phyloP scores from a whole-genome alignment of 1,284 basidiomycete genomes.

The Cystobasidium slooffiae region DNA sequence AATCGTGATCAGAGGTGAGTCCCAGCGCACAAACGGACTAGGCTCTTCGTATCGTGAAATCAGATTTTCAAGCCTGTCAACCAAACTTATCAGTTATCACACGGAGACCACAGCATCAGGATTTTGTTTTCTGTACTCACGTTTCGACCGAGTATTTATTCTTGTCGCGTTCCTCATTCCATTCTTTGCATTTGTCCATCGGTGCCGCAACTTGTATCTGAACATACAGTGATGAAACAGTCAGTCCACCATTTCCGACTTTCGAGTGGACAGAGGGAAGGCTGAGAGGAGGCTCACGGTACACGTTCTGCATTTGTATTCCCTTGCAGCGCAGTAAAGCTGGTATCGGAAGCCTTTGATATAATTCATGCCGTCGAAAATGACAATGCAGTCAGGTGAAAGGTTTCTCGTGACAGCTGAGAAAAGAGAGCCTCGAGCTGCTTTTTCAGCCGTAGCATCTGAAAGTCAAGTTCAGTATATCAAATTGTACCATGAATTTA shows the following conservation, averaged over 20 bases:
- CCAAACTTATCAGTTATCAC: no score
- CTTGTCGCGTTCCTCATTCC: slow-evolving; percentile 68
- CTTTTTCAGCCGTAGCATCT: slow-evolving; percentile 86
- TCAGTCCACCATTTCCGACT: not conserved
- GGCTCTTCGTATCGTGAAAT: slow-evolving; percentile 92
- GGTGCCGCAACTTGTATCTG: slow-evolving; percentile 70
- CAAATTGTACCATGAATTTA: not conserved
- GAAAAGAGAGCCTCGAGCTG: slow-evolving; percentile 83
- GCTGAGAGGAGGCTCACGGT: slow-evolving; percentile 66
- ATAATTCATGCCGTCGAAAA: slow-evolving; percentile 91
- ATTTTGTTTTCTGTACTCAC: slow-evolving; percentile 64
- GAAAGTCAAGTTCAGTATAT: slow-evolving; percentile 10
- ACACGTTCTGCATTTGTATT: slow-evolving; percentile 80
- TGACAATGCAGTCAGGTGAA: slow-evolving; percentile 69
- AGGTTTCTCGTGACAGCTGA: slow-evolving; percentile 79
- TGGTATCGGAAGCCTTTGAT: slow-evolving; percentile 96
- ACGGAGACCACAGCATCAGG: slow-evolving; percentile 28
- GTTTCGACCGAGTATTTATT: slow-evolving; percentile 71
- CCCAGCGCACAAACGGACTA: slow-evolving; percentile 95
- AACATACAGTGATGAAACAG: not conserved
- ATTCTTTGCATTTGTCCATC: slow-evolving; percentile 73
- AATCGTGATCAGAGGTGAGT: slow-evolving; percentile 88
- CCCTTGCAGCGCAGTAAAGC: slow-evolving; percentile 92
- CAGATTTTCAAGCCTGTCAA: slow-evolving; percentile 79
- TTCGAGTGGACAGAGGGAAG: no score